Evolutionary conservation across 352 stramenopile genomes (phyloP), one percentile per base, ranked within the genome.

Genomic region (Phytopythium aichiense): DNA sequence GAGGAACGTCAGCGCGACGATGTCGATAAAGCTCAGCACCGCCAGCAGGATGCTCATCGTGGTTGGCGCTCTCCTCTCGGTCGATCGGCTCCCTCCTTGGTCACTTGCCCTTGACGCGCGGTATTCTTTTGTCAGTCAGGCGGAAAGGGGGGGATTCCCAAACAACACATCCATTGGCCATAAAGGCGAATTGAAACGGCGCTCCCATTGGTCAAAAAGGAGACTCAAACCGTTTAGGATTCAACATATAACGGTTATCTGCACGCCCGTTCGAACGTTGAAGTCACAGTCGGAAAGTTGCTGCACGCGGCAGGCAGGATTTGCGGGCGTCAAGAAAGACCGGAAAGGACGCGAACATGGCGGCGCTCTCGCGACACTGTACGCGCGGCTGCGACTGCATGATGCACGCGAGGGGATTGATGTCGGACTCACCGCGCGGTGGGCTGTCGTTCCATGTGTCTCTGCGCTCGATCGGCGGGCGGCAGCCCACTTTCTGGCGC

Each of bases 1-100:
- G 33, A 93, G 75, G 65, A 95, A 95, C 45, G 86, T 95, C 57
- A 95, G 78, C 55, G 78, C 81, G 61, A 93, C 79, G 60, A 95
- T 92, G 68, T 89, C 77, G 45, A 91, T 71, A 71, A 95, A 95
- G 68, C 74, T 86, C 46, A 93, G 75, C 65, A 95, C 81, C 50
- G 84, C 86, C 20, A 91, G 61, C 37, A 92, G 58, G 43, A 95
- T 82, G 62, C 85, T 67, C 82, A 95, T 93, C 31, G 11, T 58
- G 56, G 20, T 31, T 53, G 52, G 20, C 43, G 28, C 35, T 63
- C 23, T 53, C 18, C 25, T 53, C 12, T 52, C 7, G 45, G 11
- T 31, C 22, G 42, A 49, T 49, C 7, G 37, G 15, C 45, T 58
- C n/a, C 16, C n/a, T 20, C 12, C 48, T 53, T 60, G 49, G 37